Conservation (phyloP, 139 green algal species). For the Spirogloea muscicola region DNA sequence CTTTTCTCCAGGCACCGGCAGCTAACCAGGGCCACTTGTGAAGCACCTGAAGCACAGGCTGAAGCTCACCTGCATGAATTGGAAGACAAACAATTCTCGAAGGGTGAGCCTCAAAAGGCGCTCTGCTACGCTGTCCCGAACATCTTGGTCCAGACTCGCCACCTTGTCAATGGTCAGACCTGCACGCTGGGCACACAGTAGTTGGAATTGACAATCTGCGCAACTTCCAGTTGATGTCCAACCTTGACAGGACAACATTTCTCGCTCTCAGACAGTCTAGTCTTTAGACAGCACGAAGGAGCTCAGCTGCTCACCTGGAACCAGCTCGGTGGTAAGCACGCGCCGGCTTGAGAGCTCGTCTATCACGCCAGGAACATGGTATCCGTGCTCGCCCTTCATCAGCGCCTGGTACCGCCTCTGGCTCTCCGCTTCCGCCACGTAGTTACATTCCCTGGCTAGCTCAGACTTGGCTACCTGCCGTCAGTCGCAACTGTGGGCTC, state of each 20-base stretch:
- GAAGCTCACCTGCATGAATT: constrained; percentile 63
- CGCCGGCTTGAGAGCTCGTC: constrained; percentile 62
- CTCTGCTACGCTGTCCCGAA: constrained; percentile 65
- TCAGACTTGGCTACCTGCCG: constrained; percentile 77
- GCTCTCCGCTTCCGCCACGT: constrained; percentile 60
- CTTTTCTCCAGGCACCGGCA: too few species aligned
- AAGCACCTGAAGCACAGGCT: too few species aligned
- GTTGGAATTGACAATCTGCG: too few species aligned
- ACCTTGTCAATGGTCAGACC: constrained; percentile 56
- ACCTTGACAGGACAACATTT: too few species aligned
- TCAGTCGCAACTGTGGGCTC: too few species aligned
- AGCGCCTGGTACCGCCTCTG: constrained; percentile 34
- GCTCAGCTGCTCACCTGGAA: constrained; percentile 61
- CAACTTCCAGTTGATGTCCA: too few species aligned
- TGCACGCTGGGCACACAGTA: too few species aligned
- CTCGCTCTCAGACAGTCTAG: too few species aligned
- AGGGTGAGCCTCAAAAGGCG: constrained; percentile 82
- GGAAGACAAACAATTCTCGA: constrained; percentile 85
- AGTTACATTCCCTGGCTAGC: constrained; percentile 90
- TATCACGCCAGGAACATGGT: constrained; percentile 74
- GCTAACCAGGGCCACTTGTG: too few species aligned
- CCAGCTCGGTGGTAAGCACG: constrained; percentile 81
- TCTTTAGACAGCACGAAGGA: too few species aligned
- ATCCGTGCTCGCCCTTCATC: constrained; percentile 31
- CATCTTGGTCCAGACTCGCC: constrained; percentile 58